Evolutionary conservation across 495 filamentous ascomycete genomes (phyloP).

Genomic region (Hapsidospora chrysogenum): DNA sequence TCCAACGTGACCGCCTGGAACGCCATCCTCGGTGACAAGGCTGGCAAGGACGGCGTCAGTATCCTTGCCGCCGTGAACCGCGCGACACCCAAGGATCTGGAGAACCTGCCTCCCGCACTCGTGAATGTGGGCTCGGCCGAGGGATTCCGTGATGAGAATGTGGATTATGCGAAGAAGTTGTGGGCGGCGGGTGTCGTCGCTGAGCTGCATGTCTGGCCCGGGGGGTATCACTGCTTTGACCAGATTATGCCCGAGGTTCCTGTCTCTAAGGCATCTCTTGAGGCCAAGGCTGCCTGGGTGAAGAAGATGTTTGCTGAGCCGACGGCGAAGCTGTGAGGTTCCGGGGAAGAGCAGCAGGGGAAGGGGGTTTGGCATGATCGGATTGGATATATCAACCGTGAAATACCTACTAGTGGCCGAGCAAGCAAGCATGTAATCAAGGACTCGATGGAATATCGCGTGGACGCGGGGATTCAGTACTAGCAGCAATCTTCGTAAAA

Average conservation of each 20-base stretch:
- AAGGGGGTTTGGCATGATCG: too few species aligned
- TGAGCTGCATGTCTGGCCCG: conserved; percentile 35
- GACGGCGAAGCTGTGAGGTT: background rate
- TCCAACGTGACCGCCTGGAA: conserved; percentile 18
- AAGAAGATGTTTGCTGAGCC: background rate
- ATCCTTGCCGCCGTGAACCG: conserved; percentile 23
- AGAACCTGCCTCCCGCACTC: conserved; percentile 17
- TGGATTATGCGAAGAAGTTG: conserved; percentile 21
- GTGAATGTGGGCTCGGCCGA: conserved; percentile 22
- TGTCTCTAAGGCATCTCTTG: background rate
- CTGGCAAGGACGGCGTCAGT: conserved; percentile 7
- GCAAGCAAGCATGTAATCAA: too few species aligned
- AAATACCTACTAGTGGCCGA: background rate
- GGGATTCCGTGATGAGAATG: conserved; percentile 24
- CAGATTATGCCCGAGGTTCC: background rate
- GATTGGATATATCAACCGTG: too few species aligned
- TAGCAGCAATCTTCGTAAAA: too few species aligned
- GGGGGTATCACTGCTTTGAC: conserved; percentile 31
- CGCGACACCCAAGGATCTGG: conserved; percentile 12
- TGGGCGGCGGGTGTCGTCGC: conserved; percentile 19
- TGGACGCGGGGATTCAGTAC: too few species aligned
- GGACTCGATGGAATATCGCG: too few species aligned
- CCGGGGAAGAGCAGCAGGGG: too few species aligned
- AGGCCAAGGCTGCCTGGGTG: background rate
- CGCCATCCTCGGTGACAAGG: conserved; percentile 11